Evolutionary conservation across 1,284 basidiomycete genomes (phyloP).

Genomic region (Melampsora occidentalis): DNA sequence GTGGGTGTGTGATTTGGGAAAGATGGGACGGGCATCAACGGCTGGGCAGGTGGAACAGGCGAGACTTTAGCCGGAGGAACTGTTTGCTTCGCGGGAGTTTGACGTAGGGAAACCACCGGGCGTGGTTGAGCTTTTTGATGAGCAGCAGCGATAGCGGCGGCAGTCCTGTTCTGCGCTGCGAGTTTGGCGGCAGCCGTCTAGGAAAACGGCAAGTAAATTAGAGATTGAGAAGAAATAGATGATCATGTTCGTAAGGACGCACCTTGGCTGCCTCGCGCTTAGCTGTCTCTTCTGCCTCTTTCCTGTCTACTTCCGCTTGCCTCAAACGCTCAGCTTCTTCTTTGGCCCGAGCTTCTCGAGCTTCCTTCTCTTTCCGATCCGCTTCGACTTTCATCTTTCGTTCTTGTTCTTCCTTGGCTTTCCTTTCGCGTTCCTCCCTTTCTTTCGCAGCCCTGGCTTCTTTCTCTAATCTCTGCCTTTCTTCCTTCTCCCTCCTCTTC

Average conservation of each 20-base stretch:
- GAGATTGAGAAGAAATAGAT: neutral
- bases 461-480: conserved; percentile 64
- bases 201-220: neutral
- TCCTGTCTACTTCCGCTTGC: conserved; percentile 44
- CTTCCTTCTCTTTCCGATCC: conserved; percentile 67
- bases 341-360: conserved; percentile 56
- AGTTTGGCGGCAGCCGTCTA: conserved; percentile 35
- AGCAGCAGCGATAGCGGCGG: conserved; percentile 9
- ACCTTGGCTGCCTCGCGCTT: conserved; percentile 47
- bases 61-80: conserved; percentile 24
- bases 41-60: conserved; percentile 9
- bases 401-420: conserved; percentile 49
- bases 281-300: conserved; percentile 43
- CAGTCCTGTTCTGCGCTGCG: conserved; percentile 36
- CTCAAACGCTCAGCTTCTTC: conserved; percentile 44
- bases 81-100: conserved; percentile 24
- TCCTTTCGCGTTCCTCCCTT: conserved; percentile 67
- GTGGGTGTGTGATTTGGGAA: conserved; percentile 29
- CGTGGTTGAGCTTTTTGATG: conserved; percentile 28
- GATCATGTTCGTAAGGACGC: neutral
- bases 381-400: conserved; percentile 48
- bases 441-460: conserved; percentile 53
- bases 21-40: conserved; percentile 15
- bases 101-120: conserved; percentile 20
- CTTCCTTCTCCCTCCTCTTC: conserved; percentile 66